phyloP scores from a whole-genome alignment of 169 alveolate species.

The Eimeria praecox region DNA sequence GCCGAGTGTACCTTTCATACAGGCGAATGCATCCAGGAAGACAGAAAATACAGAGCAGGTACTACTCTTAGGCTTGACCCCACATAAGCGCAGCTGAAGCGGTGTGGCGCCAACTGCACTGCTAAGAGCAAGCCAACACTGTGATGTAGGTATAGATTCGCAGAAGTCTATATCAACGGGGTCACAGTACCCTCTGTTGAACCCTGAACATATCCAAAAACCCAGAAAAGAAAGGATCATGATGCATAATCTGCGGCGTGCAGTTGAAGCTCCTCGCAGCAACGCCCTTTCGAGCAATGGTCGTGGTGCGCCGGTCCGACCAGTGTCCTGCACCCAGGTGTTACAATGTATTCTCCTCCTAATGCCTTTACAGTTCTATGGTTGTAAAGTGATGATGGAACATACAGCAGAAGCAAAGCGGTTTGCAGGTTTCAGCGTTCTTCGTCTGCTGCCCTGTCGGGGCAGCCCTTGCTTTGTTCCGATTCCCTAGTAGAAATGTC shows the following conservation, averaged over 20 bases:
- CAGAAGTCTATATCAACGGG: neutral
- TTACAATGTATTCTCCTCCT: neutral
- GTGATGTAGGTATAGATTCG: neutral
- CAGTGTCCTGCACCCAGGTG: neutral
- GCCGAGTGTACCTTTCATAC: neutral
- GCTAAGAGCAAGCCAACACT: neutral
- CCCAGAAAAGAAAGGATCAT: neutral
- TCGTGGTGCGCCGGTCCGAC: constrained; percentile 1
- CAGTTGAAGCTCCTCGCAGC: neutral
- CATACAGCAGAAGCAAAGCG: neutral
- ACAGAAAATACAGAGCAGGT: neutral
- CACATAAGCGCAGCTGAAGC: neutral
- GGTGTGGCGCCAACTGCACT: neutral
- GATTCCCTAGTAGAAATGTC: neutral
- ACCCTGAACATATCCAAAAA: neutral
- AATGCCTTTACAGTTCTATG: neutral
- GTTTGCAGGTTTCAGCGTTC: neutral
- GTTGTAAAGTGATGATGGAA: neutral
- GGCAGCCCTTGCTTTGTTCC: neutral
- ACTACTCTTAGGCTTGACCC: neutral
- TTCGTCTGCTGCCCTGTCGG: neutral
- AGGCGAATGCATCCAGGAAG: neutral
- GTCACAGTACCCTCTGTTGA: neutral
- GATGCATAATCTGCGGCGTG: neutral
- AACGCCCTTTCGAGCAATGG: neutral